Percentiles rank a stretch among this genome's conserved stretches.
These are phyloP conservation scores for Eucalyptus pumila DNA, from an alignment of 345 rosid species.

Conservation along the genomic window DNA sequence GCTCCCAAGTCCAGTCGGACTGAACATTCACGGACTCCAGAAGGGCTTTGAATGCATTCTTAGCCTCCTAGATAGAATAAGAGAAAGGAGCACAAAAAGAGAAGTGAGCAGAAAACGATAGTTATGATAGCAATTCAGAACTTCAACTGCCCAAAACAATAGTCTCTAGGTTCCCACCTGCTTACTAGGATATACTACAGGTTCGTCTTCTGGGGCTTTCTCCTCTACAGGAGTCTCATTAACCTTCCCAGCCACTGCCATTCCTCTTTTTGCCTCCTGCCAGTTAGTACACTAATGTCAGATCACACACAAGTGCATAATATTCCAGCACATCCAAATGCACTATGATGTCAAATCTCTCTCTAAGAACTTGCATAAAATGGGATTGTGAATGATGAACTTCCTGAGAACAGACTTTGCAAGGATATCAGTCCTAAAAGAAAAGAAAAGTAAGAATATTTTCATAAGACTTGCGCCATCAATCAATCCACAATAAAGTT, in stretches of 20 bases:
- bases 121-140: not conserved
- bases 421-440: not conserved
- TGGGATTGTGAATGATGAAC: not conserved
- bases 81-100: not conserved
- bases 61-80: slow-evolving; percentile 60
- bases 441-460: not conserved
- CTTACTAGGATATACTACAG: slow-evolving; percentile 66
- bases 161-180: slow-evolving; percentile 29
- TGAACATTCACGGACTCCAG: slow-evolving; percentile 79
- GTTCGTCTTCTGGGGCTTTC: slow-evolving; percentile 66
- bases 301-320: not conserved
- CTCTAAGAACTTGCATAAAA: not conserved
- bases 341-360: not conserved
- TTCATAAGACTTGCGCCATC: not conserved
- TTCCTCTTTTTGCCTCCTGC: slow-evolving; percentile 63
- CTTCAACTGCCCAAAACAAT: not conserved
- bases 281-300: not conserved
- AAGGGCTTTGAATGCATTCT: slow-evolving; percentile 92
- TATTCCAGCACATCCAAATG: not conserved
- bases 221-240: slow-evolving; percentile 48
- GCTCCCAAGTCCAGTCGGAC: slow-evolving; percentile 99
- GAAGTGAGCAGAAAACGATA: not conserved
- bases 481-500: not conserved
- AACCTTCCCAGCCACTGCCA: slow-evolving; percentile 33
- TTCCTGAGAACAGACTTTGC: not conserved